Evolutionary conservation across 2,329 filamentous ascomycete genomes (phyloP).

Genomic region (Ascochyta clinopodiicola): DNA sequence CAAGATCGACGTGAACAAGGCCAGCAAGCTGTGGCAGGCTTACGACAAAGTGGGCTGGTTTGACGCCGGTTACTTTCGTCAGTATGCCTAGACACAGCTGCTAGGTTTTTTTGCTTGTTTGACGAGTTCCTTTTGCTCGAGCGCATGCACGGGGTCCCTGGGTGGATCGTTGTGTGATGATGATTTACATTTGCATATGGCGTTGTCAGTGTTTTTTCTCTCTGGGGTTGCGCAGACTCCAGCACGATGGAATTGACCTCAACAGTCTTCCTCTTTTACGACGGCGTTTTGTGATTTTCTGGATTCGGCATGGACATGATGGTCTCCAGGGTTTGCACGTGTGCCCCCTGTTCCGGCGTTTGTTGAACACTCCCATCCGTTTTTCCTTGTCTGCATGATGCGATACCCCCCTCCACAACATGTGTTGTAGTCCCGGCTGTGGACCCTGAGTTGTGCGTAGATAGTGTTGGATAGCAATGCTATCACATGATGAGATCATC

Average conservation of each 20-base stretch:
- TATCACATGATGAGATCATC: not conserved
- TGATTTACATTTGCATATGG: constrained; percentile 35
- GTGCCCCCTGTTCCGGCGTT: constrained; percentile 23
- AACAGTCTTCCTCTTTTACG: constrained; percentile 25
- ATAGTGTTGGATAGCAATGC: constrained; percentile 14
- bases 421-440: constrained; percentile 23
- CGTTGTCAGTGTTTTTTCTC: constrained; percentile 24
- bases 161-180: constrained; percentile 13
- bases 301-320: constrained; percentile 29
- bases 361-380: constrained; percentile 11
- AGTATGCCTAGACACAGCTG: constrained; percentile 45
- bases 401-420: constrained; percentile 24
- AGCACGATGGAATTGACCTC: constrained; percentile 24
- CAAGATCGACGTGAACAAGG: constrained; percentile 98
- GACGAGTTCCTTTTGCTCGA: not conserved
- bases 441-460: constrained; percentile 13
- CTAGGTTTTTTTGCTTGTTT: not conserved
- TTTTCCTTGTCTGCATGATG: constrained; percentile 27
- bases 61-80: constrained; percentile 59
- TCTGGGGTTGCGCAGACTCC: constrained; percentile 28
- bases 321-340: constrained; percentile 19
- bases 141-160: not conserved
- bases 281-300: constrained; percentile 30
- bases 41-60: constrained; percentile 90
- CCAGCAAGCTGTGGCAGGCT: constrained; percentile 87